Conservation (phyloP, 495 filamentous ascomycete species). For the Neurospora cerealis region DNA sequence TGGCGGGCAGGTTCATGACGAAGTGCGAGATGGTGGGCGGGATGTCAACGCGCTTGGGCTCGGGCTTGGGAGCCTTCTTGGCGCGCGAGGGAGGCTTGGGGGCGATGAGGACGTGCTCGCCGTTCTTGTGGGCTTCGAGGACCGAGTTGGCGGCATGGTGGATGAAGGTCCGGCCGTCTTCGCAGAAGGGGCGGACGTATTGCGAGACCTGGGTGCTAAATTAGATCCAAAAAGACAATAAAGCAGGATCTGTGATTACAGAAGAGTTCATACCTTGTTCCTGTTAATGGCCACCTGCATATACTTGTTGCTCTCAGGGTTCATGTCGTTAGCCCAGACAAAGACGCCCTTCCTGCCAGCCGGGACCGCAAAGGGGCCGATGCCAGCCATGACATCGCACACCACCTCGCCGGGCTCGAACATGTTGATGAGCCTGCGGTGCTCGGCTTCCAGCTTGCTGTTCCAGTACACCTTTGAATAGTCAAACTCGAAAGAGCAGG, state of each 20-base stretch:
- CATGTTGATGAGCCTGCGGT: slow-evolving; percentile 64
- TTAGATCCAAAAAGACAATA: not conserved
- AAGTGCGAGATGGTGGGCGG: slow-evolving; percentile 77
- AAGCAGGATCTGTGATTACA: not conserved
- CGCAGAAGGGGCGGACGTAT: slow-evolving; percentile 69
- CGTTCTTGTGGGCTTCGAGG: slow-evolving; percentile 37
- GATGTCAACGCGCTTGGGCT: slow-evolving; percentile 37
- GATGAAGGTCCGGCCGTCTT: slow-evolving; percentile 78
- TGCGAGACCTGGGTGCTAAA: slow-evolving; percentile 42
- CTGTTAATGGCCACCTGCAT: slow-evolving; percentile 57
- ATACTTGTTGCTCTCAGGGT: slow-evolving; percentile 71
- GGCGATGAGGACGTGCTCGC: slow-evolving; percentile 34
- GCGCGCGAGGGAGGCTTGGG: slow-evolving; percentile 29
- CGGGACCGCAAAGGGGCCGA: slow-evolving; percentile 90
- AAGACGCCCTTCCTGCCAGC: slow-evolving; percentile 85
- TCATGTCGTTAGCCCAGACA: slow-evolving; percentile 95
- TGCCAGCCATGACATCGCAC: slow-evolving; percentile 94
- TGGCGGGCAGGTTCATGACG: slow-evolving; percentile 93
- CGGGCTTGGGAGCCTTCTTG: slow-evolving; percentile 21
- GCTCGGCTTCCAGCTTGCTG: slow-evolving; percentile 76
- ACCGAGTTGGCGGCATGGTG: slow-evolving; percentile 52
- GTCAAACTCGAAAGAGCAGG: slow-evolving; percentile 59
- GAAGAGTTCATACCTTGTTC: slow-evolving; percentile 55
- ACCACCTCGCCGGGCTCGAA: slow-evolving; percentile 82
- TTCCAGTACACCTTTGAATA: slow-evolving; percentile 97